A percentile compares a stretch with the other conserved stretches of the same genome.
These are phyloP conservation scores for Pseudopyricularia cyperi DNA, from an alignment of 2,329 filamentous ascomycete species.

Conservation along the genomic window DNA sequence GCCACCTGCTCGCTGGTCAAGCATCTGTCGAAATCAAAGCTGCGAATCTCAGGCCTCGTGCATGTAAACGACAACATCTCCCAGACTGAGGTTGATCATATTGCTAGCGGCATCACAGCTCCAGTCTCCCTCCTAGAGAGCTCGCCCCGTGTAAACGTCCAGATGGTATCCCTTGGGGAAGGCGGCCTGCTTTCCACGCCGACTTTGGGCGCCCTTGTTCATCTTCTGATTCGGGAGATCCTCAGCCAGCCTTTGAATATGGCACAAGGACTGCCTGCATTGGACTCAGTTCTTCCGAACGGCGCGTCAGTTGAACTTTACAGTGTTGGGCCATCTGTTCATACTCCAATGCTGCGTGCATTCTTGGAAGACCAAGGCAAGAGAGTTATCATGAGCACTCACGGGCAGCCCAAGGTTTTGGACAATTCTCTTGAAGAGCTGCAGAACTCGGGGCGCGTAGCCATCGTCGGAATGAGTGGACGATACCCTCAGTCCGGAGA, in stretches of 20 bases:
- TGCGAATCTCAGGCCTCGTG: background rate
- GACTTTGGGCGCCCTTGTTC: background rate
- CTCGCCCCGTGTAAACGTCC: background rate
- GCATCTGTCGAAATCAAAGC: background rate
- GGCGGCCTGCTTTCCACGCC: background rate
- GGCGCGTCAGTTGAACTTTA: background rate
- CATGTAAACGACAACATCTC: background rate
- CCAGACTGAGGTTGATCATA: background rate
- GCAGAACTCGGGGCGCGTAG: background rate
- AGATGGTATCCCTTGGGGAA: background rate
- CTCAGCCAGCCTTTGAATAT: background rate
- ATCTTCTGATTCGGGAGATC: background rate
- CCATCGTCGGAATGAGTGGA: background rate
- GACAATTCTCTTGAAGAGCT: too few relatives aligned
- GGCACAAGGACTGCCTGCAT: background rate
- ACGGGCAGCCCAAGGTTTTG: too few relatives aligned
- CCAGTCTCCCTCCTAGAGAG: background rate
- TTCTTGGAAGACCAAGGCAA: background rate
- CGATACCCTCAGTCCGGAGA: background rate
- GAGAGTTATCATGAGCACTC: too few relatives aligned
- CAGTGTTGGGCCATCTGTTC: background rate
- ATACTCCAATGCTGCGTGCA: background rate
- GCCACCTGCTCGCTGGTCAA: background rate
- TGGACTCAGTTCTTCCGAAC: background rate
- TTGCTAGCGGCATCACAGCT: background rate